These are phyloP conservation scores for Geosmithia flava DNA, from an alignment of 2,329 filamentous ascomycete species.

Conservation along the genomic window DNA sequence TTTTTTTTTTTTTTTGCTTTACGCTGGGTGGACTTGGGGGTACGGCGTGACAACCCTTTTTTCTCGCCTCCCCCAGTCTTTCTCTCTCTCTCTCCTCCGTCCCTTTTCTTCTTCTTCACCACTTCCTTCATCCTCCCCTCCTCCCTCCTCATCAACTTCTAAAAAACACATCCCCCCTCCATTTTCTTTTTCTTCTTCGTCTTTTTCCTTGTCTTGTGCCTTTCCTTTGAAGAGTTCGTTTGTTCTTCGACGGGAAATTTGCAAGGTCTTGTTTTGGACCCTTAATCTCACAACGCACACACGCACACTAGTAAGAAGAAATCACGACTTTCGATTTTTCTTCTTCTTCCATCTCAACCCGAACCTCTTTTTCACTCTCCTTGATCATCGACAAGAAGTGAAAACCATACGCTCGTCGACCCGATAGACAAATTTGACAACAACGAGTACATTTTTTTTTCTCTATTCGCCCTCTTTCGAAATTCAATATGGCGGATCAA, in stretches of 20 bases:
- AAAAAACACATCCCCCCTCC: constrained; percentile 15
- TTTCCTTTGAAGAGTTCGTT: constrained; percentile 33
- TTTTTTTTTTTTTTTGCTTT: constrained; percentile 1
- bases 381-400: constrained; percentile 16
- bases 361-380: constrained; percentile 10
- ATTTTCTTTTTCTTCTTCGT: constrained; percentile 12
- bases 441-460: constrained; percentile 3
- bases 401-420: constrained; percentile 4
- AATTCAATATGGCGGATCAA: constrained; percentile 63
- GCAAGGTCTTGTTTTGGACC: constrained; percentile 1
- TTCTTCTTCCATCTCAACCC: constrained; percentile 5
- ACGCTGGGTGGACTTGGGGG: too few relatives aligned
- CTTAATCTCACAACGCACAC: background rate
- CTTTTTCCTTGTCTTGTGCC: constrained; percentile 22
- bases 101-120: constrained; percentile 18
- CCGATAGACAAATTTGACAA: constrained; percentile 3
- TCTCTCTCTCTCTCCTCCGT: constrained; percentile 8
- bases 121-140: constrained; percentile 14
- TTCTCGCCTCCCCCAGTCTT: background rate
- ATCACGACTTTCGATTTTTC: constrained; percentile 5
- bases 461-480: constrained; percentile 8
- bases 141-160: constrained; percentile 1
- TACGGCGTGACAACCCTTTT: background rate
- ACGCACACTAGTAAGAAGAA: constrained; percentile 10
- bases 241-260: constrained; percentile 22